Evolutionary conservation across 805 yeast genomes (phyloP), one percentile per base, ranked within the genome.

Genomic region (Starmerella riodocensis): DNA sequence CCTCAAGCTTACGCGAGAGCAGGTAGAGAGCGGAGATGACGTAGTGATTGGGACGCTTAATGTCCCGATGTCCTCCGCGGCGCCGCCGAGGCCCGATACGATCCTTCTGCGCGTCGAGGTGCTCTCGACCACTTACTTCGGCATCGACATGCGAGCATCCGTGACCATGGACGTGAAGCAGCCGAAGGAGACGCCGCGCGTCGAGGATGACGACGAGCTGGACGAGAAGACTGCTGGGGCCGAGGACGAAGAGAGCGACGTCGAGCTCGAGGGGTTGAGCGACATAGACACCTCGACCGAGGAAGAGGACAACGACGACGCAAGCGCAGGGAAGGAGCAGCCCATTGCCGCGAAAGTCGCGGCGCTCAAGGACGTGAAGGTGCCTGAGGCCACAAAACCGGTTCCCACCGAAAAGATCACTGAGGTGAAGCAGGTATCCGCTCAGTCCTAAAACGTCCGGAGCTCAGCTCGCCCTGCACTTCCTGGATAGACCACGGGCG

Each of bases 91-190:
- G 40, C 62, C 63, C 14, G 94, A 93, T 31, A 64, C 62, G 30
- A 73, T 62, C 54, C 76, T 73, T 48, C 82, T 82, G 66, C 71
- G 85, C 61, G 64, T 86, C 14, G 61, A 76, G 19, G 58, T 88
- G 54, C 74, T 75, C 54, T 77, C 80, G 40, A 70, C 80, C 38
- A 75, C 80, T 32, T 86, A 83, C 58, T 83, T 82, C 57, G 94
- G 94, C 5, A 61, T 73, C 16, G 96, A 88, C 56, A 57, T 83
- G 19, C 83, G 78, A 48, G 69, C 77, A 45, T 78, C 86, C 8
- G 60, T 83, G 34, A 62, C 63, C 19, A 70, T 86, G 77, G 65
- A 70, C n/a, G 93, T 86, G 26, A 44, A 35, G 22, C 29, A 28
- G 17, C 30, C 47, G 50, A 70, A 64, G 13, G 58, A 54, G 12